A percentile compares a stretch with the other conserved stretches of the same genome.
Conservation (phyloP, 2,329 filamentous ascomycete genomes). For the Fusarium cyanostomum region DNA sequence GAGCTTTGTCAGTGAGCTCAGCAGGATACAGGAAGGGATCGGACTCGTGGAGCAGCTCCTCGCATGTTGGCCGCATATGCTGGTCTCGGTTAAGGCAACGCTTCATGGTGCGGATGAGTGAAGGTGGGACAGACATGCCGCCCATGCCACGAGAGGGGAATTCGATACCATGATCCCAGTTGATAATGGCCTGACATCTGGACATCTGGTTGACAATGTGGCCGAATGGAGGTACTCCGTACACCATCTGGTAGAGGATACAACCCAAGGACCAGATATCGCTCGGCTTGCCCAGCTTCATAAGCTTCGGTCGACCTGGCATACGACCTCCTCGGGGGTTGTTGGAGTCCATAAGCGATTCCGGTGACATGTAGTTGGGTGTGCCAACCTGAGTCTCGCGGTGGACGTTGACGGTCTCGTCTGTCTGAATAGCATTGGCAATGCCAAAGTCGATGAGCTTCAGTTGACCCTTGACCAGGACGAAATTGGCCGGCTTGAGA, state of each 20-base stretch:
- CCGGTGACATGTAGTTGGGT: slow-evolving; percentile 98
- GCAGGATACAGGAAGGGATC: slow-evolving; percentile 73
- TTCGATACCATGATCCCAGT: slow-evolving; percentile 77
- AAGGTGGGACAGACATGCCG: slow-evolving; percentile 66
- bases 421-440: slow-evolving; percentile 93
- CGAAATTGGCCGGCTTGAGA: slow-evolving; percentile 96
- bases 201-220: slow-evolving; percentile 90
- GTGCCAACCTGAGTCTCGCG: slow-evolving; percentile 95
- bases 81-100: slow-evolving; percentile 71
- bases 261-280: slow-evolving; percentile 97
- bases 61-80: slow-evolving; percentile 70
- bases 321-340: slow-evolving; percentile 61
- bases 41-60: slow-evolving; percentile 65
- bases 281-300: slow-evolving; percentile 95
- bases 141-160: slow-evolving; percentile 77
- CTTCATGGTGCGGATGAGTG: slow-evolving; percentile 68
- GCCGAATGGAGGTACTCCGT: slow-evolving; percentile 93
- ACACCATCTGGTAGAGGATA: slow-evolving; percentile 97
- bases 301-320: slow-evolving; percentile 71
- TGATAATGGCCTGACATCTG: slow-evolving; percentile 86
- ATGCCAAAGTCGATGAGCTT: slow-evolving; percentile 99
- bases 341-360: slow-evolving; percentile 90
- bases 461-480: slow-evolving; percentile 86
- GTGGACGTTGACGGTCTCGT: slow-evolving; percentile 97
- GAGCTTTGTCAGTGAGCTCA: slow-evolving; percentile 62